A percentile compares a stretch with the other conserved stretches of the same genome.
Conservation (phyloP, 108 stramenopile genomes). For the Cyclotella atomus region DNA sequence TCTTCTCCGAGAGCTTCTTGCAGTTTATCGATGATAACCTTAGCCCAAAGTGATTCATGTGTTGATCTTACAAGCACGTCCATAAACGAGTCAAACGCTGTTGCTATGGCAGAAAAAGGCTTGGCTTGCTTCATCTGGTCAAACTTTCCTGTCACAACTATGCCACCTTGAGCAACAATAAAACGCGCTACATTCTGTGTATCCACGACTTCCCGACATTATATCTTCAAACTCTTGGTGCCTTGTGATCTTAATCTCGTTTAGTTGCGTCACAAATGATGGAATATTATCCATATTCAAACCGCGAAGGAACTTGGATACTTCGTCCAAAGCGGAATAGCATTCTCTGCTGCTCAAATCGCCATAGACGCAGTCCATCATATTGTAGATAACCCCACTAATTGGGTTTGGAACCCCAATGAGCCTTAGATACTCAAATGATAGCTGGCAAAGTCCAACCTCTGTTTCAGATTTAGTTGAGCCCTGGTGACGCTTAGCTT, state of each 20-base stretch:
- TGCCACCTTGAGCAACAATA: slow-evolving; percentile 4
- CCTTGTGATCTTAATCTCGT: background rate
- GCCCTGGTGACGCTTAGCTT: slow-evolving; percentile 5
- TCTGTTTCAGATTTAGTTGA: background rate
- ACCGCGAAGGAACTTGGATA: background rate
- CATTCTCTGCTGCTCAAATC: slow-evolving; percentile 7
- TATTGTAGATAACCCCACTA: slow-evolving; percentile 5
- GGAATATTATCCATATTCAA: background rate
- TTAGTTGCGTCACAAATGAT: background rate
- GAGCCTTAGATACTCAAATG: background rate
- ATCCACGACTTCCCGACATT: background rate
- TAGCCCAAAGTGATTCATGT: background rate
- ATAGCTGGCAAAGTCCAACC: background rate
- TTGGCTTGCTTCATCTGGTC: slow-evolving; percentile 16
- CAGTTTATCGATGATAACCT: background rate
- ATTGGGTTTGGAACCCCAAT: background rate
- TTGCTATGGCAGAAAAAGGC: slow-evolving; percentile 26
- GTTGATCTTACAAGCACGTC: background rate
- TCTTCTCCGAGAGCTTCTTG: slow-evolving; percentile 11
- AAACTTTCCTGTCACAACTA: slow-evolving; percentile 33
- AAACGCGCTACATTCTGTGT: background rate
- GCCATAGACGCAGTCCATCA: background rate
- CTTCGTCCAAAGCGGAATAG: background rate
- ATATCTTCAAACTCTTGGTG: background rate
- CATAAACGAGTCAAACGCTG: slow-evolving; percentile 20